Evolutionary conservation across 768 basidiomycete genomes (phyloP).

Genomic region (Phaffia tasmanica): DNA sequence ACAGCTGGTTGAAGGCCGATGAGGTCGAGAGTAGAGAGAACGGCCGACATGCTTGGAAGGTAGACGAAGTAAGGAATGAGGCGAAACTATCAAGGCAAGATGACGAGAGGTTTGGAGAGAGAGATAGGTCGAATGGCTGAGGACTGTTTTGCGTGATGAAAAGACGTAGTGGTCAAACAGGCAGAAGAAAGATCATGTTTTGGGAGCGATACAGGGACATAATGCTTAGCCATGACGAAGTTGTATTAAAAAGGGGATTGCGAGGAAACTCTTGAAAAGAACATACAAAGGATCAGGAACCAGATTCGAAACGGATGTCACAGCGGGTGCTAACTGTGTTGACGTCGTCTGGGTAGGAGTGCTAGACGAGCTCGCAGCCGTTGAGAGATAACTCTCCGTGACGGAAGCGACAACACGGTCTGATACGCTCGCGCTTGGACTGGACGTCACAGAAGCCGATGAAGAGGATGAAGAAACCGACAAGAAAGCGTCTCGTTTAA

Average conservation of each 20-base stretch:
- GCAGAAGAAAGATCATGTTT: not conserved
- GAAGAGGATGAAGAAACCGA: not conserved
- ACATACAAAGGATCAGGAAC: slow-evolving; percentile 12
- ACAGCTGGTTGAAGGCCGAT: slow-evolving; percentile 9
- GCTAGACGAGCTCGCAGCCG: not conserved
- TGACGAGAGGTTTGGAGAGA: slow-evolving; percentile 58
- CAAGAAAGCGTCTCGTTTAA: not conserved
- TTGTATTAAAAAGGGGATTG: no score
- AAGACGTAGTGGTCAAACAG: not conserved
- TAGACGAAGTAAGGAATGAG: slow-evolving; percentile 54
- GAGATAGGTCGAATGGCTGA: slow-evolving; percentile 55
- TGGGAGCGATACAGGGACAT: not conserved
- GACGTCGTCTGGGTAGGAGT: not conserved
- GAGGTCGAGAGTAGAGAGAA: slow-evolving; percentile 52
- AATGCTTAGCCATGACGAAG: not conserved
- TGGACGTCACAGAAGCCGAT: not conserved
- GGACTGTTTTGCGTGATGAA: slow-evolving; percentile 37
- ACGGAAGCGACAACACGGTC: not conserved
- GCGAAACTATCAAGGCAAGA: slow-evolving; percentile 60
- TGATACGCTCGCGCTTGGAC: not conserved
- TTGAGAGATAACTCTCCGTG: not conserved
- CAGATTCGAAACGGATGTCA: not conserved
- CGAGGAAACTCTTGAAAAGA: not conserved
- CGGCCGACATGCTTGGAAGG: slow-evolving; percentile 65
- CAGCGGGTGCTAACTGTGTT: slow-evolving; percentile 2